These are phyloP conservation scores for Aureobasidium leucospermi DNA, from an alignment of 2,329 filamentous ascomycete species.

Conservation along the genomic window DNA sequence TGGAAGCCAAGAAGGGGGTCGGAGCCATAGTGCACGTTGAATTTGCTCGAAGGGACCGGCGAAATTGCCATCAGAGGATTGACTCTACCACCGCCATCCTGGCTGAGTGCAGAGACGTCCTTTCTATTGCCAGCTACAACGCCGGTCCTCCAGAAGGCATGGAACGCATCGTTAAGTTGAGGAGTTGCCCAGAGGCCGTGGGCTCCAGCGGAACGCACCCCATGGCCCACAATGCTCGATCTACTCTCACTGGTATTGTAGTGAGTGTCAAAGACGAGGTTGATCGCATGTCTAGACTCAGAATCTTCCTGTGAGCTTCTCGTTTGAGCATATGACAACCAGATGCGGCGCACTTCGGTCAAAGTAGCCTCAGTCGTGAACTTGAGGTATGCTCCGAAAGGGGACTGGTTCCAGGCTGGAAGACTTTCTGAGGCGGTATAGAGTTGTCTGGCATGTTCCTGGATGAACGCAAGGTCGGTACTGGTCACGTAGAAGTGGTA, in stretches of 20 bases:
- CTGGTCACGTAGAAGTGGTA: slow-evolving; percentile 45
- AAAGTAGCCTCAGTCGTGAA: slow-evolving; percentile 47
- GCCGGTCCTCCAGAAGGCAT: slow-evolving; percentile 27
- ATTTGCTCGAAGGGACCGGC: slow-evolving; percentile 18
- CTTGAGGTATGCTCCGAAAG: slow-evolving; percentile 39
- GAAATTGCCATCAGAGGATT: slow-evolving; percentile 36
- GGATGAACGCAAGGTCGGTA: slow-evolving; percentile 31
- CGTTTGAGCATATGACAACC: slow-evolving; percentile 29
- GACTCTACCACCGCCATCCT: slow-evolving; percentile 15
- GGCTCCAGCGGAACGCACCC: slow-evolving; percentile 25
- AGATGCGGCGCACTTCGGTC: slow-evolving; percentile 33
- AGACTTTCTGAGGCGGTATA: slow-evolving; percentile 29
- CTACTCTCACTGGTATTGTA: background rate
- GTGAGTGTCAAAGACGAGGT: background rate
- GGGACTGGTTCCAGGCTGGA: slow-evolving; percentile 21
- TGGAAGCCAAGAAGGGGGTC: slow-evolving; percentile 52
- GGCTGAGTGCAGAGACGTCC: background rate
- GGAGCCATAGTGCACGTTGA: slow-evolving; percentile 40
- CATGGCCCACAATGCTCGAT: background rate
- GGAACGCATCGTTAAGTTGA: slow-evolving; percentile 17
- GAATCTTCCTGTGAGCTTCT: background rate
- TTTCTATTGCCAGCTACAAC: slow-evolving; percentile 15
- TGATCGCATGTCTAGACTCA: background rate
- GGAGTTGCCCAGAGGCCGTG: slow-evolving; percentile 7
- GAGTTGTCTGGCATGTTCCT: slow-evolving; percentile 40